Evolutionary conservation across 2,329 filamentous ascomycete species (phyloP), one percentile per base, ranked within the genome.

Genomic region (Myrmaecium sp.): DNA sequence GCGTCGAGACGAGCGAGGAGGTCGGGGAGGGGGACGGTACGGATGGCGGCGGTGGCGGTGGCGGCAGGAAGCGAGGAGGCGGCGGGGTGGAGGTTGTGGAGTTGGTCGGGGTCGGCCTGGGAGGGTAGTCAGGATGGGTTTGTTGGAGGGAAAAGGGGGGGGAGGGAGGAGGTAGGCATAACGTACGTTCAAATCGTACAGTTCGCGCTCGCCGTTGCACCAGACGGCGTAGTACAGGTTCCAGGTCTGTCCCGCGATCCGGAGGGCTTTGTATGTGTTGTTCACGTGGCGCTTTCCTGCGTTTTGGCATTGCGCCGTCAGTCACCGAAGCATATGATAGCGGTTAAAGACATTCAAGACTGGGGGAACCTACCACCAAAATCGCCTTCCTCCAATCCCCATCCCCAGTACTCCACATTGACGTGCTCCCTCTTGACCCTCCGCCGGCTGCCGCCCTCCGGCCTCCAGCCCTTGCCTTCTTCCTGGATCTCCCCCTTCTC

Each of bases 161-260:
- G 28, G 14, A 23, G 21, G 8, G 14, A 13, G n/a, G 23, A 28
- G 30, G 5, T 11, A 19, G 8, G 23, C 11, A 17, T 13, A 10
- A 39, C 51, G 33, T 43, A 65, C 67, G 38, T 55, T 62, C 20
- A 74, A 39, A 33, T 77, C 61, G 41, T 77, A 79, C 2, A 75
- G 57, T 42, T 79, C 72, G 29, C 68, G 64, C 39, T 76, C 71
- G 27, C 69, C 69, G 9, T 52, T 74, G 40, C 74, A 79, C 72
- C 73, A 79, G 0, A 76, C 68, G 0, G 69, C 62, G 38, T 79
- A 79, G 33, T 70, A 68, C 4, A 77, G 42, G 37, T 63, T 67
- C 39, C 76, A 77, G 4, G 51, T 46, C 2, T 58, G 42, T 1
- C 59, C 51, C 4, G 69, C 52, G 5, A 74, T 46, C n/a, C 69